Conservation (phyloP, 202 grass and related monocot genomes). For the Zoysia matrella region DNA sequence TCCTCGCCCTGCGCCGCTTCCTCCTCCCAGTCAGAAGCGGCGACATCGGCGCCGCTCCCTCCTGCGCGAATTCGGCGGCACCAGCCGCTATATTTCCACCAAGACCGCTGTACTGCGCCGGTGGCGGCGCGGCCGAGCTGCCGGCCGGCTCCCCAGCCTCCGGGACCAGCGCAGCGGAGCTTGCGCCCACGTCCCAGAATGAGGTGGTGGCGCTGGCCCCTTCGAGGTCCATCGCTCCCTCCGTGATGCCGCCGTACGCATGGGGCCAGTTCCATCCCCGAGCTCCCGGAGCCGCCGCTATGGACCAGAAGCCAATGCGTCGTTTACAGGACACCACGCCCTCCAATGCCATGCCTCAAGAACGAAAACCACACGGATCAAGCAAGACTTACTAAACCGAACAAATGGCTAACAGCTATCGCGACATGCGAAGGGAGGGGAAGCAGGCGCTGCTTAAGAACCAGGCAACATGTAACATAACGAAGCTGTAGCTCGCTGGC, state of each 20-base stretch:
- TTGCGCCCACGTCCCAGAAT: constrained; percentile 34
- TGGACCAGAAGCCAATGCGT: constrained; percentile 29
- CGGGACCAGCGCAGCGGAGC: constrained; percentile 32
- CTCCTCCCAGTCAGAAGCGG: constrained; percentile 26
- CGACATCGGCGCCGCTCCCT: background rate
- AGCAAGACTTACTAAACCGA: background rate
- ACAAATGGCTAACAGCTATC: background rate
- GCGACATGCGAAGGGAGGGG: constrained; percentile 20
- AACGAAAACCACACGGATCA: background rate
- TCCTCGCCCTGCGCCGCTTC: constrained; percentile 66
- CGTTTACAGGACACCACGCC: constrained; percentile 65
- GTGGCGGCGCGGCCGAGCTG: constrained; percentile 27
- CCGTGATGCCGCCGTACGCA: constrained; percentile 17
- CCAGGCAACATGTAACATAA: constrained; percentile 43
- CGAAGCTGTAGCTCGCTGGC: background rate
- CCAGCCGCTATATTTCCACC: constrained; percentile 8
- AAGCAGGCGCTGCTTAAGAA: background rate
- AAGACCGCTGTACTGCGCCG: background rate
- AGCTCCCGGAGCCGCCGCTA: constrained; percentile 22
- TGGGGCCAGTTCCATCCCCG: constrained; percentile 37
- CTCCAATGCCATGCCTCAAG: constrained; percentile 66
- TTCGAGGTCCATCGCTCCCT: constrained; percentile 36
- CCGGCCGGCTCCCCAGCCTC: constrained; percentile 22
- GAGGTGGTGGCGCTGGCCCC: constrained; percentile 3
- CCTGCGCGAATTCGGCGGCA: background rate